These are phyloP conservation scores for Dinochytrium kinnereticum DNA, from an alignment of 371 early-diverging fungal genomes.

Conservation along the genomic window DNA sequence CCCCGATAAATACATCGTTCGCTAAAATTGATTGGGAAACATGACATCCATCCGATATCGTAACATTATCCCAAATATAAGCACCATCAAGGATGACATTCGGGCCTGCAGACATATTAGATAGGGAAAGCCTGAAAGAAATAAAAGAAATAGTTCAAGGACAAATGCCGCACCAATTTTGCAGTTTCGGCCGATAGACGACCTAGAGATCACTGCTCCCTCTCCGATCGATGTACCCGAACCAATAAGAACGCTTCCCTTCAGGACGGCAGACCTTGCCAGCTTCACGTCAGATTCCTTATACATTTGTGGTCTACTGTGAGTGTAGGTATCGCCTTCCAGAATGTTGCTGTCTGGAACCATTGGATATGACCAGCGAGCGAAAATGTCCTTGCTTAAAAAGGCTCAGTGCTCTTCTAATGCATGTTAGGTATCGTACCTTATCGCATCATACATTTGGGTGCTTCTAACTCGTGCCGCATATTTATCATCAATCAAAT, in stretches of 20 bases:
- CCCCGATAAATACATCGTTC: slow-evolving; percentile 66
- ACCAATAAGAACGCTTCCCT: slow-evolving; percentile 84
- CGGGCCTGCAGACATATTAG: slow-evolving; percentile 37
- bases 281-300: slow-evolving; percentile 78
- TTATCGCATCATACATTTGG: slow-evolving; percentile 82
- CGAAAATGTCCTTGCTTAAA: slow-evolving; percentile 80
- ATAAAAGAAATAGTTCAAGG: neutral
- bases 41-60: slow-evolving; percentile 68
- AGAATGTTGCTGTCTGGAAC: slow-evolving; percentile 86
- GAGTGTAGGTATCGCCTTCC: slow-evolving; percentile 70
- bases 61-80: slow-evolving; percentile 82
- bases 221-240: slow-evolving; percentile 76
- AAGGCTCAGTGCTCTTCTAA: slow-evolving; percentile 6
- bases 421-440: slow-evolving; percentile 40
- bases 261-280: slow-evolving; percentile 75
- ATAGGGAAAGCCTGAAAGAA: neutral
- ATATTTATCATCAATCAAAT: slow-evolving; percentile 79
- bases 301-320: slow-evolving; percentile 81
- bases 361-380: slow-evolving; percentile 92
- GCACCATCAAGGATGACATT: slow-evolving; percentile 79
- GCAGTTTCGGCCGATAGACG: slow-evolving; percentile 86
- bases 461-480: slow-evolving; percentile 83
- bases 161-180: slow-evolving; percentile 60
- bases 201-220: slow-evolving; percentile 69
- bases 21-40: slow-evolving; percentile 78